phyloP scores from a whole-genome alignment of 768 basidiomycete species.

The Mycena vitilis region DNA sequence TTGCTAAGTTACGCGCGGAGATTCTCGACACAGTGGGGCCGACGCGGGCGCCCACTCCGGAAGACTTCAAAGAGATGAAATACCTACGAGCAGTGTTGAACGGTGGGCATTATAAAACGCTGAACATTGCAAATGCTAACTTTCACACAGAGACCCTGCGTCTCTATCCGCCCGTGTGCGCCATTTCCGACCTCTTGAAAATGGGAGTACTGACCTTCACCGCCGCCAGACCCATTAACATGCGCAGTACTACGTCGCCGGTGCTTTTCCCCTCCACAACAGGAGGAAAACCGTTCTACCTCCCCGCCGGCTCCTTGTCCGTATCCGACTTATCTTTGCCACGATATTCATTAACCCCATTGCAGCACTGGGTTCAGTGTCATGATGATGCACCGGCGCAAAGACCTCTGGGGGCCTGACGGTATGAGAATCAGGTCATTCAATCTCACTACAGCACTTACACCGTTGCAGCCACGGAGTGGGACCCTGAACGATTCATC shows the following conservation, averaged over 20 bases:
- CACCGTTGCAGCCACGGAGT: constrained; percentile 44
- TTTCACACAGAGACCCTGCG: constrained; percentile 53
- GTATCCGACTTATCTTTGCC: not conserved
- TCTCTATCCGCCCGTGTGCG: constrained; percentile 61
- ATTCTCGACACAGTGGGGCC: constrained; percentile 60
- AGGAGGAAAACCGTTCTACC: constrained; percentile 51
- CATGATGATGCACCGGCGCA: constrained; percentile 69
- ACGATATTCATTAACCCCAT: not conserved
- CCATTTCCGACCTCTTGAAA: not conserved
- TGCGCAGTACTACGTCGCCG: constrained; percentile 40
- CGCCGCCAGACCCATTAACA: not conserved
- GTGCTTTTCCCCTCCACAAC: constrained; percentile 43
- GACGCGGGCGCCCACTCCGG: constrained; percentile 59
- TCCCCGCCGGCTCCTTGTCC: constrained; percentile 53
- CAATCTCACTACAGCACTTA: not conserved
- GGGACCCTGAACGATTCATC: constrained; percentile 77
- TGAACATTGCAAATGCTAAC: not conserved
- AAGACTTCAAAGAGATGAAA: constrained; percentile 68
- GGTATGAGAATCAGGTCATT: constrained; percentile 34
- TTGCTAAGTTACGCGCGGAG: constrained; percentile 61
- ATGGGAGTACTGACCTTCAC: too few species aligned
- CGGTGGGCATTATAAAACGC: constrained; percentile 40
- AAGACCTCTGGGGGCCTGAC: constrained; percentile 76
- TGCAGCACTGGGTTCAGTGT: constrained; percentile 54
- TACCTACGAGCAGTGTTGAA: constrained; percentile 71